Evolutionary conservation across 1,284 basidiomycete genomes (phyloP).

Genomic region (Inonotus obliquus): DNA sequence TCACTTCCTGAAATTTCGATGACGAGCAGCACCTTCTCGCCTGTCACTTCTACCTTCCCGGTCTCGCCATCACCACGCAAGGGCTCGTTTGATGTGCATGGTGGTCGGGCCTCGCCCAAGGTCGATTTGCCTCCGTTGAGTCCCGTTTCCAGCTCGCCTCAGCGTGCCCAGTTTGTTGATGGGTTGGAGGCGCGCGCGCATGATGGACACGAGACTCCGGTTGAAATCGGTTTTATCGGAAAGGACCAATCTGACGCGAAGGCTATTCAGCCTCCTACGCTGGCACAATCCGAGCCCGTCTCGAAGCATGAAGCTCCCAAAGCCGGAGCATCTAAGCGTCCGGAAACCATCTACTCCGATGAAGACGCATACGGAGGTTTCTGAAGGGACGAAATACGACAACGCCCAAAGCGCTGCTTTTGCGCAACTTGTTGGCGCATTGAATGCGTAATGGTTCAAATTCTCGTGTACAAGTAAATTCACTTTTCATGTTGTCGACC

Average conservation of each 20-base stretch:
- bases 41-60: constrained; percentile 32
- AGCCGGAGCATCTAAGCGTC: constrained; percentile 1
- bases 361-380: constrained; percentile 66
- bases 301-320: neutral
- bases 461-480: constrained; percentile 1
- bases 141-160: constrained; percentile 17
- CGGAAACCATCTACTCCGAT: constrained; percentile 51
- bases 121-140: constrained; percentile 19
- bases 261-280: neutral
- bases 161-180: constrained; percentile 18
- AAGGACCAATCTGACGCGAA: neutral
- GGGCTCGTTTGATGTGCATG: constrained; percentile 24
- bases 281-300: neutral
- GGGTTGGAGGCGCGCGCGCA: constrained; percentile 11
- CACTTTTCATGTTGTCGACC: neutral
- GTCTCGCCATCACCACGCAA: constrained; percentile 27
- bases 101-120: constrained; percentile 17
- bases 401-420: no score
- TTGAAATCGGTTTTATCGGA: constrained; percentile 20
- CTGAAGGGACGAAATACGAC: constrained; percentile 6
- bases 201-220: constrained; percentile 22
- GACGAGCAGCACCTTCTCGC: constrained; percentile 32
- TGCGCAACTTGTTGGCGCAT: neutral
- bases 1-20: constrained; percentile 47
- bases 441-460: constrained; percentile 1